Base-by-base conservation (phyloP, 1,284 basidiomycete genomes). In the Spongispora temasekensis region DNA sequence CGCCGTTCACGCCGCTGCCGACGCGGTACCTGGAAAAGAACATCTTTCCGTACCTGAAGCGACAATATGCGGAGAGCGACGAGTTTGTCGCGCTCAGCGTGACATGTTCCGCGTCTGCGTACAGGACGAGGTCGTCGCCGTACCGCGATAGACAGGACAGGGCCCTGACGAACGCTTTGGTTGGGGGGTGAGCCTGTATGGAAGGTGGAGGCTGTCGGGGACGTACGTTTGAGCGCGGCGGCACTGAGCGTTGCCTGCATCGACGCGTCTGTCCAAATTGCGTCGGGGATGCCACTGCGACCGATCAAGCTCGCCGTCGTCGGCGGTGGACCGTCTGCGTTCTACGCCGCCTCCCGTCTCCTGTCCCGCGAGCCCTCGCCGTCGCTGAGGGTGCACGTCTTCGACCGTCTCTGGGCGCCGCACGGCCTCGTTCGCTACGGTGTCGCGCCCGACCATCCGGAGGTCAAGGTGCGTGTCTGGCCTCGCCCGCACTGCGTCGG, bases 361-460 rank as follows among this genome's bases (percentile, higher is more conserved):
- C 81, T 97, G 46, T 85, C 87, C 32, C 78, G 86, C 17, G 75
- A 89, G 1, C 86, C 87, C 61, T 78, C 67, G 46, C 75, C 73
- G 25, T 71, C 76, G 25, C 76, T 92, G 28, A 78, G 83, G 40
- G 85, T 99, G 15, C 93, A 99, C 74, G 79, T 99, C 75, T 99
- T 90, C 73, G 97, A 99, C 77, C 83, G 94, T 23, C 81, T 98
- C 4, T 98, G 97, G 82, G 89, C 94, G 31, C 97, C 97, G 3
- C 94, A 97, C 72, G 97, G 97, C 0, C 83, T 99, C 1, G 95
- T 97, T 2, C 81, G 97, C 44, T 99, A 97, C 70, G 97, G 97
- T 1, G 97, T 99, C 8, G 97, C 97, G 10, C 97, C 97, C 42
- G 97, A 99, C 78, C 97, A 99, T 76, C 95, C 97, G 1, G 97